Percentiles rank a stretch among this genome's conserved stretches.
Evolutionary conservation across 2,329 filamentous ascomycete genomes (phyloP).

Genomic region (Cladosporium sp.): DNA sequence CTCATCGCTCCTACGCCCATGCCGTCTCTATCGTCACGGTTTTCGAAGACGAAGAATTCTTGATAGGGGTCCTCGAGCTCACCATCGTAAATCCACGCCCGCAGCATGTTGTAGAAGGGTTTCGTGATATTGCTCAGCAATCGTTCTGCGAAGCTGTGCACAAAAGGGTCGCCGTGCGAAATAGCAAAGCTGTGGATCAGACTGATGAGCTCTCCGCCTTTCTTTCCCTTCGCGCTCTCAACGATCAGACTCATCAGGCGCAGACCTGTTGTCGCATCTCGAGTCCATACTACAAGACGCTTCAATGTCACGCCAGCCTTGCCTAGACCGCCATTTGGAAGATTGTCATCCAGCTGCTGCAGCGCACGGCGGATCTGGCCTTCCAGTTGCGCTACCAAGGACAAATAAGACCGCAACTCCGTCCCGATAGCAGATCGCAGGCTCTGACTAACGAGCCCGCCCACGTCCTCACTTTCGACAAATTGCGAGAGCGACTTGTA

Average conservation of each 20-base stretch:
- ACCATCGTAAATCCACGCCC: slow-evolving; percentile 96
- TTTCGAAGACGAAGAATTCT: slow-evolving; percentile 92
- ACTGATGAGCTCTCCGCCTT: slow-evolving; percentile 86
- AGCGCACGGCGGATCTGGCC: slow-evolving; percentile 83
- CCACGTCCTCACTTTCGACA: slow-evolving; percentile 65
- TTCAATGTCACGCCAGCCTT: slow-evolving; percentile 91
- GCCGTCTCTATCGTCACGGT: slow-evolving; percentile 50
- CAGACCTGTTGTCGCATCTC: slow-evolving; percentile 92
- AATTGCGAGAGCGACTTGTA: slow-evolving; percentile 77
- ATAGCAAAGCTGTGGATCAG: slow-evolving; percentile 90
- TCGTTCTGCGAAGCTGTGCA: slow-evolving; percentile 85
- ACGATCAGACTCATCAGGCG: slow-evolving; percentile 91
- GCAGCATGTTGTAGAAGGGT: slow-evolving; percentile 93
- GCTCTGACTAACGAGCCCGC: slow-evolving; percentile 86
- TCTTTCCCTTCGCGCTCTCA: slow-evolving; percentile 78
- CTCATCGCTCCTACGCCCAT: slow-evolving; percentile 59
- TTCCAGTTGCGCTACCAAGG: slow-evolving; percentile 85
- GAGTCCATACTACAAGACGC: slow-evolving; percentile 92
- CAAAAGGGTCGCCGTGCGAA: slow-evolving; percentile 90
- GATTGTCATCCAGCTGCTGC: slow-evolving; percentile 61
- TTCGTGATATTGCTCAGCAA: slow-evolving; percentile 79
- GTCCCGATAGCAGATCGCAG: slow-evolving; percentile 76
- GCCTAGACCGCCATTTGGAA: slow-evolving; percentile 64
- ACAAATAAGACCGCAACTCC: slow-evolving; percentile 83
- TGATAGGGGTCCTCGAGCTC: slow-evolving; percentile 93